These are phyloP conservation scores for Alternaria tenuissima DNA, from an alignment of 2,329 filamentous ascomycete species.

Conservation along the genomic window DNA sequence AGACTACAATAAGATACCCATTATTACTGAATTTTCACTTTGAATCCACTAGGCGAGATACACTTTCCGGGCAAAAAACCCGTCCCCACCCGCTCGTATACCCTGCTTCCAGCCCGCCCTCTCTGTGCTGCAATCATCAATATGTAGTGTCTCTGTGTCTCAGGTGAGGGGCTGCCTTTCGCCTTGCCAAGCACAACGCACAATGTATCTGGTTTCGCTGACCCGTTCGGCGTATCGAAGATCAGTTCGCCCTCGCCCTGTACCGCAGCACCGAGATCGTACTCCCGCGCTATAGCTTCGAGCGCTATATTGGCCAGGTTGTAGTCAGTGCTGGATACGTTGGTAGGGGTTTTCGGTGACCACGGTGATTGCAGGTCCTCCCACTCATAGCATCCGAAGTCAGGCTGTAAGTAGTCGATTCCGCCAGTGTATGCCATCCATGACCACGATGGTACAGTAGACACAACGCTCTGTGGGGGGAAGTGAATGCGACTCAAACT, in stretches of 20 bases:
- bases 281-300: neutral
- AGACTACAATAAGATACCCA: neutral
- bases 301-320: neutral
- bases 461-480: neutral
- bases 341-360: neutral
- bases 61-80: constrained; percentile 6
- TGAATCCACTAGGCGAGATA: neutral
- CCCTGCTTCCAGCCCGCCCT: neutral
- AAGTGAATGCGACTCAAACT: constrained; percentile 10
- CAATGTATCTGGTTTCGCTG: neutral
- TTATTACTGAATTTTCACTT: neutral
- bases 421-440: constrained; percentile 28
- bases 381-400: constrained; percentile 21
- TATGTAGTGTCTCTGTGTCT: neutral
- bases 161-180: neutral
- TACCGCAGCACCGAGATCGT: neutral
- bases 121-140: neutral
- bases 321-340: neutral
- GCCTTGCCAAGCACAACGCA: constrained; percentile 7
- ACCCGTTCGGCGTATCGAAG: constrained; percentile 1
- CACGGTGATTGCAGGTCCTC: constrained; percentile 13
- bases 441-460: constrained; percentile 21
- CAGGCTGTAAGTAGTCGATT: constrained; percentile 23
- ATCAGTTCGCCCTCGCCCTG: constrained; percentile 1
- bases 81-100: constrained; percentile 3